Base-by-base conservation (phyloP, 2,329 filamentous ascomycete genomes). In the Aspergillus sp. region DNA sequence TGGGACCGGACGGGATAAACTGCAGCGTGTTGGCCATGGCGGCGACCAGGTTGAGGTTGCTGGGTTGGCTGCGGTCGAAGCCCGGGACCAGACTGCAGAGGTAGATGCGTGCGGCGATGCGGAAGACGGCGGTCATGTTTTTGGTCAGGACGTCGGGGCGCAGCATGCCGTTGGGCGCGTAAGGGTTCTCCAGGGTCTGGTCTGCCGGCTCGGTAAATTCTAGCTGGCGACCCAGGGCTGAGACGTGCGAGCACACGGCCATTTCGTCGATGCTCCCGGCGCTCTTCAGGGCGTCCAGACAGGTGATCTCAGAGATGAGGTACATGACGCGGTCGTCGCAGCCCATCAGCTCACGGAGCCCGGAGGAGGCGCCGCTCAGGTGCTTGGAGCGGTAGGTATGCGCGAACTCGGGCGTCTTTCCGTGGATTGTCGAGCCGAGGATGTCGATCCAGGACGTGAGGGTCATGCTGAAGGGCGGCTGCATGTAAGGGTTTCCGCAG, bases 301-400 rank as follows among this genome's bases (percentile, higher is more conserved):
- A 97, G 50, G 93, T 90, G 64, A 97, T 96, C 75, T 99, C 94
- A 2, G 91, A 95, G 69, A 99, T 95, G 64, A 97, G 80, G 72
- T 96, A 97, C 91, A 99, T 96, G 73, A 97, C 88, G 19, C 86
- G 85, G 74, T 99, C 94, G 59, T 97, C 93, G 72, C 94, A 97
- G 61, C 94, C 94, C 92, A 97, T 97, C 47, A 97, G 82, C 76
- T 95, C 91, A 49, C 88, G 86, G 35, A 99, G 82, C 10, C 94
- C 94, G 9, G 89, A 88, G 2, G 77, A 75, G 5, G 79, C 74
- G 20, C 78, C 76, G 45, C 72, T 76, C 47, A 96, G 82, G 71
- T 96, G 90, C 80, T 96, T 95, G 71, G 94, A 87, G 46, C 94
- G 87, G 75, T 97, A 99, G n/a, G 88, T 90, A 75, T 96, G 89